A percentile compares a stretch with the other conserved stretches of the same genome.
phyloP scores from a whole-genome alignment of 2,329 filamentous ascomycete species.

The Coniochaeta pulveracea region DNA sequence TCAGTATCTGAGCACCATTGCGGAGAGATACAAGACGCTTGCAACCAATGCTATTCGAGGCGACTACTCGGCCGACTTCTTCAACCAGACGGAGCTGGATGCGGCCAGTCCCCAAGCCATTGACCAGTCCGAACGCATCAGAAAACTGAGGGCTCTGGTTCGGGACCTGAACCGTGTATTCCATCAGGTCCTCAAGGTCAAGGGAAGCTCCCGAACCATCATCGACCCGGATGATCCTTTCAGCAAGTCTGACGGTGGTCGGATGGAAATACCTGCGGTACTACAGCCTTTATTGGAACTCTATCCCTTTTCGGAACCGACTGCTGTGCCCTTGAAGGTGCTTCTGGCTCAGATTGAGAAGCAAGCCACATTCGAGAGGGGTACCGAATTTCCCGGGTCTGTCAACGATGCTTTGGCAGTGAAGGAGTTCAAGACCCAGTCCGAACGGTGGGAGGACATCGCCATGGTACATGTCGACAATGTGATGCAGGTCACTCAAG shows the following conservation, averaged over 20 bases:
- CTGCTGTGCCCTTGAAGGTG: neutral
- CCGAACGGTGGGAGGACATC: neutral
- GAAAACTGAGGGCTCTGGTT: neutral
- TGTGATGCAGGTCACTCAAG: neutral
- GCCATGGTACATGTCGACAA: neutral
- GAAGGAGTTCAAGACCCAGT: neutral
- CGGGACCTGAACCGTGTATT: neutral
- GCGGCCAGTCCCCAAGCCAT: no score
- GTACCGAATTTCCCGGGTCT: neutral
- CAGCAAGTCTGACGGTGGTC: neutral
- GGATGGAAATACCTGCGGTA: neutral
- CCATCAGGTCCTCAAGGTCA: neutral
- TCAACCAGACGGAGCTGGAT: no score
- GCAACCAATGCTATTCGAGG: no score
- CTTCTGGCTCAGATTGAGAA: neutral
- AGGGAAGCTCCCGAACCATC: neutral
- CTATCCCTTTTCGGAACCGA: neutral
- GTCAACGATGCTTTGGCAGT: neutral
- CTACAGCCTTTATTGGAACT: neutral
- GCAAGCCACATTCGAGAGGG: neutral
- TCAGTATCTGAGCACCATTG: no score
- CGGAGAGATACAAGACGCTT: neutral
- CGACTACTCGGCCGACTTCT: neutral
- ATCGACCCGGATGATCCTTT: neutral
- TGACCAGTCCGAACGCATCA: no score